phyloP scores from a whole-genome alignment of 2,329 filamentous ascomycete genomes.

The Calonectria ilicicola region DNA sequence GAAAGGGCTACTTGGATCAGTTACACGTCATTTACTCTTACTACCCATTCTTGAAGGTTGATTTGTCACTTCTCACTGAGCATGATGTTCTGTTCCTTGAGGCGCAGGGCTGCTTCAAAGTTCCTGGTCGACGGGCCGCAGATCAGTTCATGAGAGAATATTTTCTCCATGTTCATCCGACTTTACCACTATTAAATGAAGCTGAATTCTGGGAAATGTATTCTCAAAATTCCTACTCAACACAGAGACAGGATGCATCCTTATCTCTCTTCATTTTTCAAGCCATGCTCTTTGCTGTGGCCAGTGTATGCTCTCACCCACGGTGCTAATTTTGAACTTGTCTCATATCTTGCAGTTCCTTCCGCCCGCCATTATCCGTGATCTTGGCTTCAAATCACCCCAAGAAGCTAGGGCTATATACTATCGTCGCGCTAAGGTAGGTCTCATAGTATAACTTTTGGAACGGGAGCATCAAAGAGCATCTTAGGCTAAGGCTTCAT shows the following conservation, averaged over 20 bases:
- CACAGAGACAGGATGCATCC: neutral
- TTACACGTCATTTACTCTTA: slow-evolving; percentile 28
- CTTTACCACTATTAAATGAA: slow-evolving; percentile 24
- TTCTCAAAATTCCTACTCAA: neutral
- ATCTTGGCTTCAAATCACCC: slow-evolving; percentile 24
- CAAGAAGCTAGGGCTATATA: slow-evolving; percentile 23
- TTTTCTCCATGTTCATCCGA: slow-evolving; percentile 28
- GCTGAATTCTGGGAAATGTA: slow-evolving; percentile 28
- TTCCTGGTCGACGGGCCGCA: slow-evolving; percentile 19
- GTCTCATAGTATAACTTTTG: too few relatives aligned
- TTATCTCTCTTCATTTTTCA: slow-evolving; percentile 27
- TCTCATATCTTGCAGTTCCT: slow-evolving; percentile 21
- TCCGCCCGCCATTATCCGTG: slow-evolving; percentile 2
- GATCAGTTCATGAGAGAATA: slow-evolving; percentile 31
- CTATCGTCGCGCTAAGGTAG: slow-evolving; percentile 28
- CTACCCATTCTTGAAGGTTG: slow-evolving; percentile 21
- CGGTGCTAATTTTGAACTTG: neutral
- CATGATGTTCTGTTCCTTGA: slow-evolving; percentile 29
- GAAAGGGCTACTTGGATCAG: neutral
- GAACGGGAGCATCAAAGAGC: neutral
- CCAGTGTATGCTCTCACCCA: slow-evolving; percentile 10
- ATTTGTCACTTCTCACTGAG: slow-evolving; percentile 16
- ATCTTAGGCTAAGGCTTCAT: neutral
- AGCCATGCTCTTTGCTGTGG: slow-evolving; percentile 29
- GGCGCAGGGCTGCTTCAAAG: slow-evolving; percentile 24